Conservation (phyloP, 176 grass and related monocot genomes). For the Phoenix roebelenii region DNA sequence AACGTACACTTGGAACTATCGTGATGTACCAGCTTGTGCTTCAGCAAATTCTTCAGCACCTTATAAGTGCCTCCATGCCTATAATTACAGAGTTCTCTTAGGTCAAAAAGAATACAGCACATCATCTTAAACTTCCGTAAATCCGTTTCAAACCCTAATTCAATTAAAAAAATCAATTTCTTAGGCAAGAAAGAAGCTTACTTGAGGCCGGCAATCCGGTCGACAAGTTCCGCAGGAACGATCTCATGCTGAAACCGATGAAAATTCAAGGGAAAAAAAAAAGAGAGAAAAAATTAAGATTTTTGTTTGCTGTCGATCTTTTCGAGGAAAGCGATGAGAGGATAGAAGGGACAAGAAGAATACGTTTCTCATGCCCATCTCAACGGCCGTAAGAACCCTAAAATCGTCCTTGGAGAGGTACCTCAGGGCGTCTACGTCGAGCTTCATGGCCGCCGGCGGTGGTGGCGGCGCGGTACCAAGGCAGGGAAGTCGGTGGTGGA, state of each 20-base stretch:
- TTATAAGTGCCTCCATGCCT: slow-evolving; percentile 91
- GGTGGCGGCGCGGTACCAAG: too few relatives aligned
- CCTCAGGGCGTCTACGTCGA: slow-evolving; percentile 70
- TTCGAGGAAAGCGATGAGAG: background rate
- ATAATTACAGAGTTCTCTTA: background rate
- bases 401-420: slow-evolving; percentile 90
- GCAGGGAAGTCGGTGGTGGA: too few relatives aligned
- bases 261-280: background rate
- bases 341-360: background rate
- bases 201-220: slow-evolving; percentile 82
- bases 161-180: too few relatives aligned
- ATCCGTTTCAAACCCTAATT: too few relatives aligned
- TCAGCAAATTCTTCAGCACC: slow-evolving; percentile 78
- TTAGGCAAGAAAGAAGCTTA: slow-evolving; percentile 18
- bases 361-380: slow-evolving; percentile 99
- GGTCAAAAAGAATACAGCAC: too few relatives aligned
- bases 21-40: slow-evolving; percentile 87
- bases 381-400: slow-evolving; percentile 71
- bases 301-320: background rate
- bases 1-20: slow-evolving; percentile 71
- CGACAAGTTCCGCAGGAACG: slow-evolving; percentile 70
- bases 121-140: too few relatives aligned
- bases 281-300: background rate
- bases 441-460: slow-evolving; percentile 45
- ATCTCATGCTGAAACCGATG: slow-evolving; percentile 62